Conservation (phyloP, 352 stramenopile genomes). For the Phytophthora crassamura region DNA sequence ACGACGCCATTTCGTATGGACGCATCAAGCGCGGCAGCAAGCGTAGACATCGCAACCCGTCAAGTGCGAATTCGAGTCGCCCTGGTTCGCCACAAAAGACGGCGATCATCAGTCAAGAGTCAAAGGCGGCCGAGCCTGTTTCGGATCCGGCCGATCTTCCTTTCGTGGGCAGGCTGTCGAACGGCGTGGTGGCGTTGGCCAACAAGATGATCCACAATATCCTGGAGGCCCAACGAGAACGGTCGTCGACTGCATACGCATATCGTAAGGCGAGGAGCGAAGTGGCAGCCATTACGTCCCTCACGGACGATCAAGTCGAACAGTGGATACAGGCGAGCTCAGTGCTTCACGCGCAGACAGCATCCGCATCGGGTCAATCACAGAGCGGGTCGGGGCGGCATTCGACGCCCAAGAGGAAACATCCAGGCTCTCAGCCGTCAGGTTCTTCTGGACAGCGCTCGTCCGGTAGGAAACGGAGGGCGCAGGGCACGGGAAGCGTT, state of each 20-base stretch:
- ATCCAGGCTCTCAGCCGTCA: slow-evolving; percentile 31
- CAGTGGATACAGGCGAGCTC: slow-evolving; percentile 64
- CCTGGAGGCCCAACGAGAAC: slow-evolving; percentile 58
- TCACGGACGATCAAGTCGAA: slow-evolving; percentile 67
- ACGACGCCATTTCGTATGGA: slow-evolving; percentile 80
- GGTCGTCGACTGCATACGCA: slow-evolving; percentile 46
- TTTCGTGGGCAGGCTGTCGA: slow-evolving; percentile 53
- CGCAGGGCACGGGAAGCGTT: slow-evolving; percentile 15
- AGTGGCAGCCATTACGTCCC: slow-evolving; percentile 61
- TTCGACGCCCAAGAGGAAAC: slow-evolving; percentile 59
- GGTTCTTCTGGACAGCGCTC: slow-evolving; percentile 30
- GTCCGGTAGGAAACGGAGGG: slow-evolving; percentile 56
- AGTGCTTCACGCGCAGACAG: slow-evolving; percentile 17
- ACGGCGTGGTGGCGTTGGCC: slow-evolving; percentile 47
- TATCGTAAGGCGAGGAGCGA: slow-evolving; percentile 65
- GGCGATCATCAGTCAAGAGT: slow-evolving; percentile 38
- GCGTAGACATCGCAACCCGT: slow-evolving; percentile 45
- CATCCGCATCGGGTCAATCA: slow-evolving; percentile 32
- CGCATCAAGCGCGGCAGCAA: slow-evolving; percentile 66
- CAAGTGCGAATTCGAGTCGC: slow-evolving; percentile 37
- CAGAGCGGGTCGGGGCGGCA: slow-evolving; percentile 48
- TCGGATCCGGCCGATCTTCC: slow-evolving; percentile 54
- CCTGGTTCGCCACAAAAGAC: slow-evolving; percentile 41
- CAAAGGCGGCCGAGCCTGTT: slow-evolving; percentile 19
- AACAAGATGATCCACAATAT: slow-evolving; percentile 64